Conservation (phyloP, 2,329 filamentous ascomycete species). For the Apiospora koreana region DNA sequence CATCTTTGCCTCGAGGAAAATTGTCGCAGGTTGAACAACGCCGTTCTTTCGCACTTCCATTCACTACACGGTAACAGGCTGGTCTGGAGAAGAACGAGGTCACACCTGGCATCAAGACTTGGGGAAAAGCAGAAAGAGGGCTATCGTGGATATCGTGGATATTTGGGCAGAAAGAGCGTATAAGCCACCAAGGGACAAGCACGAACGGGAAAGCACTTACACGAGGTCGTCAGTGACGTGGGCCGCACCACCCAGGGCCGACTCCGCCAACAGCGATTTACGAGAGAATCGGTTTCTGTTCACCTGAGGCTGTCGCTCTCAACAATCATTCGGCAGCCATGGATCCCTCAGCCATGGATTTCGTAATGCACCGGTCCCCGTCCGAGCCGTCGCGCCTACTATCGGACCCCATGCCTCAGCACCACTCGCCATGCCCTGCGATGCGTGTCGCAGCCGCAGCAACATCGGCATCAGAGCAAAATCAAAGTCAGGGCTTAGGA, state of each 20-base stretch:
- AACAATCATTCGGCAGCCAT: conserved; percentile 12
- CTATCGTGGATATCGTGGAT: background rate
- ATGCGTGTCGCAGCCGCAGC: conserved; percentile 26
- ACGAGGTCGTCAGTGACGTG: background rate
- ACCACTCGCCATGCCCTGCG: conserved; percentile 29
- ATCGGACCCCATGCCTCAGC: conserved; percentile 21
- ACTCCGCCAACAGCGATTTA: background rate
- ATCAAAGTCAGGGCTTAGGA: conserved; percentile 21
- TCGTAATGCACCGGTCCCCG: conserved; percentile 24
- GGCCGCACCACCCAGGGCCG: background rate
- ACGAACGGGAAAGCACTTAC: conserved; percentile 14
- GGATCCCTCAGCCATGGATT: conserved; percentile 32
- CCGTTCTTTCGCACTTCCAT: background rate
- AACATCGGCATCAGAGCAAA: conserved; percentile 23
- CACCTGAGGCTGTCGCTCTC: conserved; percentile 16
- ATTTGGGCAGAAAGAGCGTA: background rate
- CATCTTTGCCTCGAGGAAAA: conserved; percentile 4
- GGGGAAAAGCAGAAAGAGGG: background rate
- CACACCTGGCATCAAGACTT: background rate
- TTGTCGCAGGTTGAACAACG: background rate
- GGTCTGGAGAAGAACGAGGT: background rate
- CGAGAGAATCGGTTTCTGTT: conserved; percentile 20
- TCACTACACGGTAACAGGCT: background rate
- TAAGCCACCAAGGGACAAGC: background rate
- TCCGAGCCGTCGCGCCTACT: conserved; percentile 20